Conservation (phyloP, 1,139 yeast species). For the Sugiyamaella xylanicola region DNA sequence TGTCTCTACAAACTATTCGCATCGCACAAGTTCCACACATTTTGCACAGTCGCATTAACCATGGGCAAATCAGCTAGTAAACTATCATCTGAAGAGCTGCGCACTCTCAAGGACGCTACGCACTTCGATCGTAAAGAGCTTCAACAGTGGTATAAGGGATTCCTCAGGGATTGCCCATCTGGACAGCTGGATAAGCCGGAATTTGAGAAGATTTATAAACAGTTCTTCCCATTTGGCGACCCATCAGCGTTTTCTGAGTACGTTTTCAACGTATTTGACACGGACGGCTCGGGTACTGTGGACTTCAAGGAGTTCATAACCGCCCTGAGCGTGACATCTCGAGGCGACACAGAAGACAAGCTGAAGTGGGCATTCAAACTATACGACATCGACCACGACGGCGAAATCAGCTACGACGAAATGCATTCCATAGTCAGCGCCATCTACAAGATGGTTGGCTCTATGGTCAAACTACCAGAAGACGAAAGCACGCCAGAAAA, state of each 20-base stretch:
- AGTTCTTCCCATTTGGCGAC: conserved; percentile 98
- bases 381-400: conserved; percentile 81
- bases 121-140: conserved; percentile 91
- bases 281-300: conserved; percentile 75
- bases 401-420: conserved; percentile 72
- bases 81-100: conserved; percentile 85
- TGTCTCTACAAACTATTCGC: too few relatives aligned
- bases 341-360: conserved; percentile 88
- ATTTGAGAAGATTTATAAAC: conserved; percentile 88
- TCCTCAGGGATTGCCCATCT: conserved; percentile 87
- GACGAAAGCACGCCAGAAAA: conserved; percentile 92
- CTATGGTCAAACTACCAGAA: conserved; percentile 88
- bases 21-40: too few relatives aligned
- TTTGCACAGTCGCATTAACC: background rate
- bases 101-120: conserved; percentile 80
- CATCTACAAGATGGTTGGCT: conserved; percentile 93
- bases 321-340: conserved; percentile 81
- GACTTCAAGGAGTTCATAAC: conserved; percentile 92
- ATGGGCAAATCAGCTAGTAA: conserved; percentile 98
- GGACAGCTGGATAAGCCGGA: conserved; percentile 89
- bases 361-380: conserved; percentile 78
- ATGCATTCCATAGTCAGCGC: conserved; percentile 78
- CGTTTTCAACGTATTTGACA: conserved; percentile 86
- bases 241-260: conserved; percentile 89
- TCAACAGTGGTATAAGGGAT: conserved; percentile 98